These are phyloP conservation scores for Monilinia vaccinii-corymbosi DNA, from an alignment of 2,329 filamentous ascomycete genomes.

Conservation along the genomic window DNA sequence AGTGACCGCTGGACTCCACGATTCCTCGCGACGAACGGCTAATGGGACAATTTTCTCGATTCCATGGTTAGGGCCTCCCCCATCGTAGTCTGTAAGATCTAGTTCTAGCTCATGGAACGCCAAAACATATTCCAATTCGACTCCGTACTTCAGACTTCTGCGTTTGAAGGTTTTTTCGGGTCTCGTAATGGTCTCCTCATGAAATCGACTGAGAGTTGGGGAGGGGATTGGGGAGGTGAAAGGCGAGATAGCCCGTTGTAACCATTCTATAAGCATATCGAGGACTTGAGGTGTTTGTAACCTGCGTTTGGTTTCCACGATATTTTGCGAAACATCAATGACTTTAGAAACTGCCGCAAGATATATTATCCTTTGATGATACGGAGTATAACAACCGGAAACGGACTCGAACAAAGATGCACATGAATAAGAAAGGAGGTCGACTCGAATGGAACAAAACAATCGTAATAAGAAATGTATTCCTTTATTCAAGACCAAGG, in stretches of 20 bases:
- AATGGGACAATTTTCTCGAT: conserved; percentile 13
- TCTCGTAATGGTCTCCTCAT: neutral
- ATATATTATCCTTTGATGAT: conserved; percentile 3
- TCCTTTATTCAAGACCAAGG: neutral
- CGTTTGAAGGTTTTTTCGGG: neutral
- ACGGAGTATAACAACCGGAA: neutral
- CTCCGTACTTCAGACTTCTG: conserved; percentile 13
- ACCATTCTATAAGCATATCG: neutral
- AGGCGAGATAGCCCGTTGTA: neutral
- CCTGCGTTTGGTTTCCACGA: neutral
- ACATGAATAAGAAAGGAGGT: neutral
- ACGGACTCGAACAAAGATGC: conserved; percentile 3
- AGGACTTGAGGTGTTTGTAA: neutral
- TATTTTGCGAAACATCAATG: neutral
- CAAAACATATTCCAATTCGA: conserved; percentile 23
- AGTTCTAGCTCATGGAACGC: conserved; percentile 20
- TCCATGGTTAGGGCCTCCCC: neutral
- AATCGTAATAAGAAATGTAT: neutral
- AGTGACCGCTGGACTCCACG: conserved; percentile 6
- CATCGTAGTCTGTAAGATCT: neutral
- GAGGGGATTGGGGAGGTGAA: neutral
- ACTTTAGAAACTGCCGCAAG: neutral
- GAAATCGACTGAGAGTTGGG: neutral
- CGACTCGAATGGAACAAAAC: neutral
- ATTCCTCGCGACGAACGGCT: neutral